Base-by-base conservation (phyloP, 1,139 yeast species). In the Sugiyamaella novakii region DNA sequence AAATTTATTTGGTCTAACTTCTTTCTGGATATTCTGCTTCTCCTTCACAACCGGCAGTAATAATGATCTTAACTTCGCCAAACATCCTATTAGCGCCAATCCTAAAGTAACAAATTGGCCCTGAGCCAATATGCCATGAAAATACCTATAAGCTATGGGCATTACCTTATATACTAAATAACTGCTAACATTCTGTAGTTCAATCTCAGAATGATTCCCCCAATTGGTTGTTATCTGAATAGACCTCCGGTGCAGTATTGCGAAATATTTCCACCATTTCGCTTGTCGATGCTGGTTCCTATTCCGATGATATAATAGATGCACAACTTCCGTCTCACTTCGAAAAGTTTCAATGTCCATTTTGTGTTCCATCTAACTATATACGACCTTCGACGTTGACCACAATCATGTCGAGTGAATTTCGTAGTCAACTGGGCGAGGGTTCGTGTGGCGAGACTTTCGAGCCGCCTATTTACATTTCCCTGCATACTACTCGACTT, bases 41-140 rank as follows among this genome's bases (percentile, higher is more conserved):
- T 43, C 40, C 10, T 33, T 18, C 11, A 25, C 19, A 11, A 24
- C 27, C 12, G 44, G 37, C 12, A 43, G 18, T 14, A 43, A 29
- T 11, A 43, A 17, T 14, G 21, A 31, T 10, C 46, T 22, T 2
- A 87, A 60, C 51, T 75, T 73, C 1, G 87, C 76, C 36, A 81
- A 57, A 18, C 71, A 52, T 0, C 87, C 95, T 3, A 87, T 60
- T 43, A 88, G 65, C 0, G 86, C 79, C 54, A 89, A 74, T 1
- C 95, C 96, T 11, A 88, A 66, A 1, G 84, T 76, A 5, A 87
- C 74, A 61, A 83, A 89, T 62, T 89, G 96, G 0, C 92, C 95
- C 52, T 85, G 74, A 0, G 86, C 82, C 5, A 88, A 72, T 0
- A 89, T 74, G 0, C 83, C 77, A 62, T 84, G 81, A 59, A 86